phyloP scores from a whole-genome alignment of 2,329 filamentous ascomycete species.

The Coniochaeta sp. region DNA sequence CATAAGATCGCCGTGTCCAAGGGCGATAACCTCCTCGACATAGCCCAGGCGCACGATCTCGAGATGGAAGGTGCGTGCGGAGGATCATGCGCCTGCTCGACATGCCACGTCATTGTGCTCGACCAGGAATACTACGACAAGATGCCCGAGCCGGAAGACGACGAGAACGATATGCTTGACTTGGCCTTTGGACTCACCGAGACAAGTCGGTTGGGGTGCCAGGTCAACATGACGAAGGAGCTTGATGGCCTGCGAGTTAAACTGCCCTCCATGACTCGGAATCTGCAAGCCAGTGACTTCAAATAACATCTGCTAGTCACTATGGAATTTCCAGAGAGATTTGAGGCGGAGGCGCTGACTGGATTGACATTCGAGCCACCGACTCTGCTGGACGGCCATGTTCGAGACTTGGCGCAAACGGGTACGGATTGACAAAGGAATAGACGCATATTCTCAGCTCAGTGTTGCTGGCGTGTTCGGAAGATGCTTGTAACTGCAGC shows the following conservation, averaged over 20 bases:
- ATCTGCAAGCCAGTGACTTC: constrained; percentile 93
- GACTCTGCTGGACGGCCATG: background rate
- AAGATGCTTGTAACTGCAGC: background rate
- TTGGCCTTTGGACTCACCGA: constrained; percentile 85
- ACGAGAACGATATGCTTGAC: constrained; percentile 87
- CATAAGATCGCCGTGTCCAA: constrained; percentile 72
- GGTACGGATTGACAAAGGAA: background rate
- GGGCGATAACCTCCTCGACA: constrained; percentile 90
- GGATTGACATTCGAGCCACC: background rate
- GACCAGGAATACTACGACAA: constrained; percentile 67
- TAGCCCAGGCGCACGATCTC: constrained; percentile 87
- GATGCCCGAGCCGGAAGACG: constrained; percentile 70
- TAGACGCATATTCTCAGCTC: constrained; percentile 7
- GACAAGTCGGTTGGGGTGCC: constrained; percentile 76
- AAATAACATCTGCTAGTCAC: constrained; percentile 19
- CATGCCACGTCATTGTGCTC: constrained; percentile 81
- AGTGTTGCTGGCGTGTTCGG: background rate
- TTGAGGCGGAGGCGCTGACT: background rate
- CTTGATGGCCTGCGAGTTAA: constrained; percentile 79
- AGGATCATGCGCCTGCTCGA: constrained; percentile 87
- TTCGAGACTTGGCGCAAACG: background rate
- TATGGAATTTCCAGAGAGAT: background rate
- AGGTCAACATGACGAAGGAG: constrained; percentile 86
- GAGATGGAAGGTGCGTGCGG: constrained; percentile 99
- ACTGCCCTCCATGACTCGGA: constrained; percentile 89